A percentile compares a stretch with the other conserved stretches of the same genome.
phyloP scores from a whole-genome alignment of 2,329 filamentous ascomycete species.

The Aspergillus fumigatiaffinis region DNA sequence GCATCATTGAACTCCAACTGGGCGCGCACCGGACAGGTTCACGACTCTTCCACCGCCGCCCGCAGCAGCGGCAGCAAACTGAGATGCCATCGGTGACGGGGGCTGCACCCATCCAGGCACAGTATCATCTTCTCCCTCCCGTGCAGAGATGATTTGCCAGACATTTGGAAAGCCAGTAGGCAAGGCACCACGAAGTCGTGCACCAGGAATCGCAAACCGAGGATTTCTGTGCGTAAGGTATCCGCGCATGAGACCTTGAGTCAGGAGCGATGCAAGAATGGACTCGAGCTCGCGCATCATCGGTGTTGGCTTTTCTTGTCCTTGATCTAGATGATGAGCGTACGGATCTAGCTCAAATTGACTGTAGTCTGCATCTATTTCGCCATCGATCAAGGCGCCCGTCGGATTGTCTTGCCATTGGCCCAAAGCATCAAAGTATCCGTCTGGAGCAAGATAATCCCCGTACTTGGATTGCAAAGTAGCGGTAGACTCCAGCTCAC shows the following conservation, averaged over 20 bases:
- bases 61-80: constrained; percentile 24
- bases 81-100: constrained; percentile 10
- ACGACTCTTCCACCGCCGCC: constrained; percentile 52
- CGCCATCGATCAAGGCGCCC: constrained; percentile 24
- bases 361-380: constrained; percentile 30
- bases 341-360: constrained; percentile 56
- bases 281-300: constrained; percentile 65
- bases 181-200: constrained; percentile 42
- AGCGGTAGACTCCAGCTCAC: constrained; percentile 6
- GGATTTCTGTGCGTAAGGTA: constrained; percentile 75
- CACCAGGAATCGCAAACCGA: constrained; percentile 78
- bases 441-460: constrained; percentile 33
- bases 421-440: constrained; percentile 33
- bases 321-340: constrained; percentile 34
- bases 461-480: constrained; percentile 25
- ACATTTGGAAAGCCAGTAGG: constrained; percentile 64
- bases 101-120: constrained; percentile 72
- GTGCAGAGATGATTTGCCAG: constrained; percentile 63
- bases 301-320: constrained; percentile 36
- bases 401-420: constrained; percentile 22
- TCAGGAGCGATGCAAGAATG: constrained; percentile 69
- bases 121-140: constrained; percentile 57
- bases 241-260: constrained; percentile 76
- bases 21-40: constrained; percentile 53
- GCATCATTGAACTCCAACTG: constrained; percentile 39